phyloP scores from a whole-genome alignment of 2,329 filamentous ascomycete species.

The Periconia digitata region DNA sequence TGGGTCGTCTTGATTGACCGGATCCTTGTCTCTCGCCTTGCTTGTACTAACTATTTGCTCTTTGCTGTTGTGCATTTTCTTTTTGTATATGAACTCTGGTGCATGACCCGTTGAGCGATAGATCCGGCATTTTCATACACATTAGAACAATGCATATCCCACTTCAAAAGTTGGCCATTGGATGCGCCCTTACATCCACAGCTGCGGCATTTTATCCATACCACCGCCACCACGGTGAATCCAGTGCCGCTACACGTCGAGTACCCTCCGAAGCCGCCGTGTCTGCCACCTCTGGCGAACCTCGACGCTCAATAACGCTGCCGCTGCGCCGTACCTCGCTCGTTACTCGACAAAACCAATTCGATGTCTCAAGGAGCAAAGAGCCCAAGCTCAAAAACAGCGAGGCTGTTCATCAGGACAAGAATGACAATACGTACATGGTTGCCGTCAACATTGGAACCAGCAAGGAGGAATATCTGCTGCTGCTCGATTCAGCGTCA shows the following conservation, averaged over 20 bases:
- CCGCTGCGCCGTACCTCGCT: slow-evolving; percentile 35
- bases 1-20: slow-evolving; percentile 23
- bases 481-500: slow-evolving; percentile 58
- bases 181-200: slow-evolving; percentile 27
- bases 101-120: background rate
- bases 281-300: background rate
- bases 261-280: background rate
- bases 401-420: slow-evolving; percentile 56
- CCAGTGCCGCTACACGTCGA: slow-evolving; percentile 3
- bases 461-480: slow-evolving; percentile 53
- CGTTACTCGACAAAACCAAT: slow-evolving; percentile 50
- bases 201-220: slow-evolving; percentile 42
- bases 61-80: background rate
- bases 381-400: slow-evolving; percentile 46
- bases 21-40: slow-evolving; percentile 7
- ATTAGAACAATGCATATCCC: slow-evolving; percentile 28
- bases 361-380: slow-evolving; percentile 43
- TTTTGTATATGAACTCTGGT: background rate
- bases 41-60: background rate
- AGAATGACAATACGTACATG: slow-evolving; percentile 58
- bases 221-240: slow-evolving; percentile 17
- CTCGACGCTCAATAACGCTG: slow-evolving; percentile 19
- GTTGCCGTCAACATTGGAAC: slow-evolving; percentile 53
- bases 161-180: slow-evolving; percentile 23
- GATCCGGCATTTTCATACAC: background rate